phyloP scores from a whole-genome alignment of 352 stramenopile species.

The Phytophthora ramorum region DNA sequence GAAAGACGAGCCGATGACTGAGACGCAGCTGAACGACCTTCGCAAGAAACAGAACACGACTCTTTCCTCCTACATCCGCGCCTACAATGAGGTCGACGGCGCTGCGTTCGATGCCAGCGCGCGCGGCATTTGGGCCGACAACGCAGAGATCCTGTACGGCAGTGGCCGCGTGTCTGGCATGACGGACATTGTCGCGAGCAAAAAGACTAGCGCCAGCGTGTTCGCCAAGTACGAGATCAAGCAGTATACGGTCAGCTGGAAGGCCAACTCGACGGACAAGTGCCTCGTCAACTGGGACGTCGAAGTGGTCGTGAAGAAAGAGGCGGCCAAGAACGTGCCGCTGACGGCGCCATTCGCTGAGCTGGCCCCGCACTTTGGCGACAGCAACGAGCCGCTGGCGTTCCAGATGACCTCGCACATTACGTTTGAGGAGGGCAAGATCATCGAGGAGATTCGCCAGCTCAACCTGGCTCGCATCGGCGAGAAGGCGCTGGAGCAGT shows the following conservation, averaged over 20 bases:
- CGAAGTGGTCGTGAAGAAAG: constrained; percentile 58
- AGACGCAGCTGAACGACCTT: constrained; percentile 74
- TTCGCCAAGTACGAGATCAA: constrained; percentile 87
- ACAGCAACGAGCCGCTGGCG: constrained; percentile 55
- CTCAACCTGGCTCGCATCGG: constrained; percentile 71
- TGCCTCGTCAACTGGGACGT: constrained; percentile 82
- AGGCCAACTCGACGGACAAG: constrained; percentile 68
- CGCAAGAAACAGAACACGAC: constrained; percentile 86
- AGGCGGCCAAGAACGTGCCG: constrained; percentile 61
- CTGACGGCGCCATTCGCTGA: constrained; percentile 73
- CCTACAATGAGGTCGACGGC: constrained; percentile 70
- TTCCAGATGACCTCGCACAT: constrained; percentile 83
- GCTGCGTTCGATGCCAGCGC: constrained; percentile 64
- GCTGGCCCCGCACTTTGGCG: constrained; percentile 54
- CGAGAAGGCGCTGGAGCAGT: constrained; percentile 56
- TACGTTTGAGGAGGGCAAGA: constrained; percentile 82
- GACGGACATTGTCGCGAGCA: constrained; percentile 68
- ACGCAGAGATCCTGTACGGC: constrained; percentile 78
- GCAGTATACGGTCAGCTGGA: constrained; percentile 85
- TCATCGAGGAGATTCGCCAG: constrained; percentile 82
- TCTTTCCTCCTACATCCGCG: constrained; percentile 70
- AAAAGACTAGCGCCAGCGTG: constrained; percentile 61
- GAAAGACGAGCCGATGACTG: constrained; percentile 55
- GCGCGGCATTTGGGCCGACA: constrained; percentile 61
- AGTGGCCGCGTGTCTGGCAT: constrained; percentile 57